These are phyloP conservation scores for Crataegus laevigata DNA, from an alignment of 306 rosid species.

Conservation along the genomic window DNA sequence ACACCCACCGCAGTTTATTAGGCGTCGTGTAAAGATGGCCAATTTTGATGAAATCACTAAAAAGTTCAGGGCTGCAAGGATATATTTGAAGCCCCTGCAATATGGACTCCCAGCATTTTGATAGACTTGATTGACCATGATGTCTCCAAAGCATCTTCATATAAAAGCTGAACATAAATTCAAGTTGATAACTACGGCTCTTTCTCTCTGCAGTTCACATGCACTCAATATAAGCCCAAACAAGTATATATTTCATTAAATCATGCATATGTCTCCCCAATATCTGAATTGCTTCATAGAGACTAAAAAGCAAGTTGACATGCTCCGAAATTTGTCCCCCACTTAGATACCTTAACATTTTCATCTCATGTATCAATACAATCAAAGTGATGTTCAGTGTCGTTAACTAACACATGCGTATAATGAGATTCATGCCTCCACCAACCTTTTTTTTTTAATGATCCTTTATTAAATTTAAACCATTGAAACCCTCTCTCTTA, in stretches of 20 bases:
- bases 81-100: constrained; percentile 73
- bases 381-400: not conserved
- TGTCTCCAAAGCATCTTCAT: constrained; percentile 72
- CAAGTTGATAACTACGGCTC: constrained; percentile 71
- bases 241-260: not conserved
- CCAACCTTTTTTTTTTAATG: not conserved
- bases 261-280: not conserved
- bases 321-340: not conserved
- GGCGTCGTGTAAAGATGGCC: constrained; percentile 67
- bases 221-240: constrained; percentile 18
- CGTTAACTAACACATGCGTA: not conserved
- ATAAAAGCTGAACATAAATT: constrained; percentile 65
- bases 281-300: not conserved
- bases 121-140: constrained; percentile 38
- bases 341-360: not conserved
- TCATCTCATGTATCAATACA: not conserved
- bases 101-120: constrained; percentile 69
- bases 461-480: too few relatives aligned
- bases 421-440: not conserved
- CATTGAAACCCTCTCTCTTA: too few relatives aligned
- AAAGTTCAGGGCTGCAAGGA: constrained; percentile 77
- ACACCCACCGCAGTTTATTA: constrained; percentile 65
- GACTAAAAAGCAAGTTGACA: not conserved
- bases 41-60: constrained; percentile 51
- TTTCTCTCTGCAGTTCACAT: constrained; percentile 64